Percentiles rank a stretch among this genome's conserved stretches.
phyloP scores from a whole-genome alignment of 2,329 filamentous ascomycete species.

The Trichoderma sp. region DNA sequence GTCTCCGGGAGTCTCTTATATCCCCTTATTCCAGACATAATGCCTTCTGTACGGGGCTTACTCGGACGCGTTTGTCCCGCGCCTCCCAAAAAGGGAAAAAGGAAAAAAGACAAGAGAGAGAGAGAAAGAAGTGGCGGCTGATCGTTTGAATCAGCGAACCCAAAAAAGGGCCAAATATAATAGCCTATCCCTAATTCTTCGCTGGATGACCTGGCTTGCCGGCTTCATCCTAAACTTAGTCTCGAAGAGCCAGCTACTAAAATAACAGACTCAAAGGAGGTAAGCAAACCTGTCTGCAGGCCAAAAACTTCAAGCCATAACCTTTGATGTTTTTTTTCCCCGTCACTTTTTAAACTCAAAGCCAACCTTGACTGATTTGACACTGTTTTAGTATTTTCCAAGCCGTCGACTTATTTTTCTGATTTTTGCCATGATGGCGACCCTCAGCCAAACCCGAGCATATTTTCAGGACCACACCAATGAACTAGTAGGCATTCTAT shows the following conservation, averaged over 20 bases:
- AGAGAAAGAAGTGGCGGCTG: neutral
- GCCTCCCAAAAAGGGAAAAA: neutral
- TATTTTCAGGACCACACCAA: conserved; percentile 31
- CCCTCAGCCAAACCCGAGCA: conserved; percentile 29
- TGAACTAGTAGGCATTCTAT: conserved; percentile 29
- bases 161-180: neutral
- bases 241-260: neutral
- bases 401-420: conserved; percentile 20
- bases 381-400: neutral
- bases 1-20: neutral
- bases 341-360: neutral
- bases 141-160: neutral
- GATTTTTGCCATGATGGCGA: conserved; percentile 30
- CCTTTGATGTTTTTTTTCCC: neutral
- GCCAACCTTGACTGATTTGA: neutral
- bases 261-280: neutral
- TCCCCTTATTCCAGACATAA: neutral
- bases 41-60: neutral
- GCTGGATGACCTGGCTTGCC: neutral
- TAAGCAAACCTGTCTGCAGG: neutral
- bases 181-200: neutral
- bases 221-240: neutral
- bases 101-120: neutral
- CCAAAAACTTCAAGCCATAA: neutral
- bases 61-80: neutral